A percentile compares a stretch with the other conserved stretches of the same genome.
Conservation (phyloP, 129 eudicot genomes). For the Escallonia rubra region DNA sequence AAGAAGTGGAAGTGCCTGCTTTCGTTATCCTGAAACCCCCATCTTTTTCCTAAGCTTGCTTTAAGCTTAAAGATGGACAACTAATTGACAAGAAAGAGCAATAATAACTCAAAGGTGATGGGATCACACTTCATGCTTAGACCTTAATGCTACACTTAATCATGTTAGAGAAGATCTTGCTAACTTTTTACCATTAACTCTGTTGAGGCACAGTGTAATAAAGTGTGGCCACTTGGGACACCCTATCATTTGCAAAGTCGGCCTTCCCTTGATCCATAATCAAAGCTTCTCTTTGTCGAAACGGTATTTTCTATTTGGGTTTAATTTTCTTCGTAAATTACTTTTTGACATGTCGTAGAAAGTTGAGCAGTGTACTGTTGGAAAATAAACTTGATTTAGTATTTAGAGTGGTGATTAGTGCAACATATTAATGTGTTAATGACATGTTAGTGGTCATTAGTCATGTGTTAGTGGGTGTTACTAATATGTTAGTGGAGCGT, state of each 20-base stretch:
- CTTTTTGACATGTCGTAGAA: not conserved
- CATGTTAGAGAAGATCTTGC: not conserved
- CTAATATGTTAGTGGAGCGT: too few species aligned
- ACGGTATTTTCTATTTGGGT: not conserved
- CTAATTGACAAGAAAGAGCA: slow-evolving; percentile 41
- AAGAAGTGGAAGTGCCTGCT: slow-evolving; percentile 12
- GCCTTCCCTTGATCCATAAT: not conserved
- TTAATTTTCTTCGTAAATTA: not conserved
- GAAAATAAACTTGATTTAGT: too few species aligned
- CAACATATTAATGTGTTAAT: too few species aligned
- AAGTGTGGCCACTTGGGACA: not conserved
- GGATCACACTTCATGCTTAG: slow-evolving; percentile 26
- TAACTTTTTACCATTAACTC: not conserved
- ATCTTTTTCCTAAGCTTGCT: slow-evolving; percentile 1
- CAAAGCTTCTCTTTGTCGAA: not conserved
- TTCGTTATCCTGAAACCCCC: slow-evolving; percentile 9
- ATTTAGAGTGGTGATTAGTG: too few species aligned
- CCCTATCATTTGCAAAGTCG: not conserved
- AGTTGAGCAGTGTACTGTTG: too few species aligned
- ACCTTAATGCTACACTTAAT: slow-evolving; percentile 14
- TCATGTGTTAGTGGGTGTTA: too few species aligned
- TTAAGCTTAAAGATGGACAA: slow-evolving; percentile 20
- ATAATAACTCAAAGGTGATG: slow-evolving; percentile 21
- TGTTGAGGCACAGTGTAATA: slow-evolving; percentile 1
- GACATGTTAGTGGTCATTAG: too few species aligned